A percentile compares a stretch with the other conserved stretches of the same genome.
Conservation (phyloP, 2,329 filamentous ascomycete genomes). For the Acephala macrosclerotiorum region DNA sequence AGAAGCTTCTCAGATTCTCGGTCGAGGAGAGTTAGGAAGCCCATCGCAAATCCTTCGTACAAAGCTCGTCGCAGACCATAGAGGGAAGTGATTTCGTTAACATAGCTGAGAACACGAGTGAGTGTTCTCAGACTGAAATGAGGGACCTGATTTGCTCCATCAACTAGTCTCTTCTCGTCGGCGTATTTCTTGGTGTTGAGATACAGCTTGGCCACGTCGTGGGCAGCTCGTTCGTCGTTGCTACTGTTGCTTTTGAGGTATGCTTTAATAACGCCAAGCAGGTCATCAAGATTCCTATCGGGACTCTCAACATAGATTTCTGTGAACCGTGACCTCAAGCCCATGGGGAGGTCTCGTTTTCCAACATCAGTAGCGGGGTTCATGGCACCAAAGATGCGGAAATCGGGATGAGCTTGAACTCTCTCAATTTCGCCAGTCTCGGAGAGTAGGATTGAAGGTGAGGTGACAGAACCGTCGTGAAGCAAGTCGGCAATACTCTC, state of each 20-base stretch:
- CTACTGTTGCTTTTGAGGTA: constrained; percentile 79
- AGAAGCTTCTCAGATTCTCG: constrained; percentile 81
- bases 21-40: constrained; percentile 89
- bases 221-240: constrained; percentile 75
- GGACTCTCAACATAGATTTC: constrained; percentile 94
- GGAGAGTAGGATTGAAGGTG: constrained; percentile 85
- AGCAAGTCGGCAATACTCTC: constrained; percentile 93
- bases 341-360: constrained; percentile 90
- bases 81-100: constrained; percentile 80
- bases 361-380: constrained; percentile 98
- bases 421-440: constrained; percentile 94
- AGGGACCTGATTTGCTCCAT: constrained; percentile 93
- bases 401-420: constrained; percentile 87
- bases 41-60: constrained; percentile 98
- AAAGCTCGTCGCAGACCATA: constrained; percentile 87
- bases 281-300: constrained; percentile 84
- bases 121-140: constrained; percentile 97
- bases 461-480: constrained; percentile 71
- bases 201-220: constrained; percentile 87
- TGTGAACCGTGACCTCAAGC: constrained; percentile 90
- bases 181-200: constrained; percentile 85
- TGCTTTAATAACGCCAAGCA: constrained; percentile 86
- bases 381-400: constrained; percentile 98
- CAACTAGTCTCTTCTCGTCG: constrained; percentile 84
- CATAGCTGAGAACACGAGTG: constrained; percentile 88